Evolutionary conservation across 139 green algal species (phyloP).

Genomic region (Edaphochlamys debaryana): DNA sequence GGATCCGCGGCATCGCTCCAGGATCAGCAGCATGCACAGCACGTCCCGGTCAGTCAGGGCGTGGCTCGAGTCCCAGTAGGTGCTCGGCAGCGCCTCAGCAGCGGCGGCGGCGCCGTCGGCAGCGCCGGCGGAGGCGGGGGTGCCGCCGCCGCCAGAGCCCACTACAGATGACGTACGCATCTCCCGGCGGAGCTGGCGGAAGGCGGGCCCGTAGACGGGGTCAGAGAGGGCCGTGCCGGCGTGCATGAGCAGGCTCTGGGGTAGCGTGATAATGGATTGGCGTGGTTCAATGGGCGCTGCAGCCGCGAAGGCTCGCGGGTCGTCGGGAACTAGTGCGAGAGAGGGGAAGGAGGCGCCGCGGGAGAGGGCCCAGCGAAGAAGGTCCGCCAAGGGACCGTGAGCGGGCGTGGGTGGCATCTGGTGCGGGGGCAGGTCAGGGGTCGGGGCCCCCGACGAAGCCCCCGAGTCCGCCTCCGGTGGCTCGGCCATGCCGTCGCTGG

Average conservation of each 20-base stretch:
- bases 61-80: neutral
- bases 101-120: too few relatives aligned
- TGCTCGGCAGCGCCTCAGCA: neutral
- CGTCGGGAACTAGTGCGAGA: neutral
- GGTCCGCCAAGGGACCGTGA: neutral
- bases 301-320: constrained; percentile 4
- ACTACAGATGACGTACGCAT: too few relatives aligned
- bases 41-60: constrained; percentile 45
- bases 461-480: too few relatives aligned
- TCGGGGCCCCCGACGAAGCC: neutral
- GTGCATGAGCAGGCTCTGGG: constrained; percentile 42
- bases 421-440: neutral
- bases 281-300: neutral
- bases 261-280: constrained; percentile 38
- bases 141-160: neutral
- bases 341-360: neutral
- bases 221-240: constrained; percentile 23
- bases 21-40: constrained; percentile 62
- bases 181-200: constrained; percentile 11
- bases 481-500: too few relatives aligned
- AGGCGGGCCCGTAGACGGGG: constrained; percentile 28
- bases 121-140: too few relatives aligned
- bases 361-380: constrained; percentile 12
- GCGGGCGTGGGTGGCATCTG: neutral
- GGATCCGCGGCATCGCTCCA: constrained; percentile 45